A percentile compares a stretch with the other conserved stretches of the same genome.
Evolutionary conservation across 164 flowering plant species (phyloP).

Genomic region (Vitis amurensis): DNA sequence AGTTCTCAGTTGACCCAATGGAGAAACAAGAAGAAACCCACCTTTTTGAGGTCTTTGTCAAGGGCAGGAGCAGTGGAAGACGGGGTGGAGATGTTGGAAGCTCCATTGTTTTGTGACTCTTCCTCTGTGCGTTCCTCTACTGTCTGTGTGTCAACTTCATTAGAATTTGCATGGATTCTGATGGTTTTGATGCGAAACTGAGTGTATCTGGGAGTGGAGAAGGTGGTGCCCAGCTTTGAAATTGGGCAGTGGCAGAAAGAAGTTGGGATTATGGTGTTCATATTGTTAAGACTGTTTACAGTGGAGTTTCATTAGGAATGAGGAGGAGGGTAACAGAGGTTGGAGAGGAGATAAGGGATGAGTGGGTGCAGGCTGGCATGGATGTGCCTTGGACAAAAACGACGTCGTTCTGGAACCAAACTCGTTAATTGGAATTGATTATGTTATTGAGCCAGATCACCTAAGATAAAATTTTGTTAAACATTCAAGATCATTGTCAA

Average conservation of each 20-base stretch:
- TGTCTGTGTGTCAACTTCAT: conserved; percentile 32
- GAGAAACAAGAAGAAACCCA: conserved; percentile 7
- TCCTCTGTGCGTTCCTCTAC: conserved; percentile 25
- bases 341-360: conserved; percentile 11
- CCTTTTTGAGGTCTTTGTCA: conserved; percentile 68
- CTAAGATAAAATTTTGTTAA: too few species aligned
- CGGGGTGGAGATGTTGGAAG: conserved; percentile 12
- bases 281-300: conserved; percentile 2
- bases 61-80: conserved; percentile 29
- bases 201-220: conserved; percentile 5
- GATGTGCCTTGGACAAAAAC: too few species aligned
- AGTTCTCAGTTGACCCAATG: too few species aligned
- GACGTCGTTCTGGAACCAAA: too few species aligned
- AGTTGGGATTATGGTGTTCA: conserved; percentile 24
- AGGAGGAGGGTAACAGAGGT: background rate
- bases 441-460: too few species aligned
- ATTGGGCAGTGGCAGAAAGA: conserved; percentile 16
- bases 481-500: too few species aligned
- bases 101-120: conserved; percentile 16
- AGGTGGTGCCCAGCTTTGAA: conserved; percentile 11
- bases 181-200: conserved; percentile 4
- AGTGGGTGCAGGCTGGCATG: background rate
- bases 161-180: conserved; percentile 33
- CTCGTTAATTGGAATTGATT: too few species aligned
- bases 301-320: background rate